A percentile compares a stretch with the other conserved stretches of the same genome.
These are phyloP conservation scores for Diplotaxis tenuifolia DNA, from an alignment of 345 rosid species.

Conservation along the genomic window DNA sequence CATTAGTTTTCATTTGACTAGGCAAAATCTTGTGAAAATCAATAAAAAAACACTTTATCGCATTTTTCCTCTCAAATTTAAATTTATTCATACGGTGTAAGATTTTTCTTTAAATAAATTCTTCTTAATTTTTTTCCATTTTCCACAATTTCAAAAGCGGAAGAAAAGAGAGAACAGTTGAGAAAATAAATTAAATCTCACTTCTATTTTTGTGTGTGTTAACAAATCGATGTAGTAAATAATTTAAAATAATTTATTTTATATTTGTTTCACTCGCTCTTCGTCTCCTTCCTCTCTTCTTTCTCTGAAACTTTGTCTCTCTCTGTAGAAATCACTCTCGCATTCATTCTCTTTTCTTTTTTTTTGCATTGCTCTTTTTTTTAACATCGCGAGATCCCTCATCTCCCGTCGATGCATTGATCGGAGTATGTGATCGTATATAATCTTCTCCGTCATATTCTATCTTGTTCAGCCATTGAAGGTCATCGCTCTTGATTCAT, in stretches of 20 bases:
- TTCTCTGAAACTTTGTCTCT: slow-evolving; percentile 32
- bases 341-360: slow-evolving; percentile 38
- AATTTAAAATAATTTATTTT: not conserved
- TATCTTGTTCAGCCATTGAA: slow-evolving; percentile 14
- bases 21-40: slow-evolving; percentile 26
- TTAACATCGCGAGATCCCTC: slow-evolving; percentile 45
- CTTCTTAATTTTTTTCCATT: not conserved
- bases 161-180: slow-evolving; percentile 14
- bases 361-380: slow-evolving; percentile 6
- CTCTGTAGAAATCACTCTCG: slow-evolving; percentile 37
- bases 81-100: not conserved
- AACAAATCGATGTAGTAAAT: not conserved
- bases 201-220: not conserved
- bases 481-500: slow-evolving; percentile 31
- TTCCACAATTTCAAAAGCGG: not conserved
- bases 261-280: slow-evolving; percentile 1
- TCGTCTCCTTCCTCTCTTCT: slow-evolving; percentile 33
- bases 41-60: not conserved
- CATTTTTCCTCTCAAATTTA: not conserved
- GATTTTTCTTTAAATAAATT: not conserved
- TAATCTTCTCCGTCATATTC: not conserved
- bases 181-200: not conserved
- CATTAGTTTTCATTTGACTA: slow-evolving; percentile 35
- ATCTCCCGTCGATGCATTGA: slow-evolving; percentile 8
- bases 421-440: not conserved